Percentiles rank a stretch among this genome's conserved stretches.
phyloP scores from a whole-genome alignment of 495 filamentous ascomycete genomes.

The Aspergillus incahuasiensis region DNA sequence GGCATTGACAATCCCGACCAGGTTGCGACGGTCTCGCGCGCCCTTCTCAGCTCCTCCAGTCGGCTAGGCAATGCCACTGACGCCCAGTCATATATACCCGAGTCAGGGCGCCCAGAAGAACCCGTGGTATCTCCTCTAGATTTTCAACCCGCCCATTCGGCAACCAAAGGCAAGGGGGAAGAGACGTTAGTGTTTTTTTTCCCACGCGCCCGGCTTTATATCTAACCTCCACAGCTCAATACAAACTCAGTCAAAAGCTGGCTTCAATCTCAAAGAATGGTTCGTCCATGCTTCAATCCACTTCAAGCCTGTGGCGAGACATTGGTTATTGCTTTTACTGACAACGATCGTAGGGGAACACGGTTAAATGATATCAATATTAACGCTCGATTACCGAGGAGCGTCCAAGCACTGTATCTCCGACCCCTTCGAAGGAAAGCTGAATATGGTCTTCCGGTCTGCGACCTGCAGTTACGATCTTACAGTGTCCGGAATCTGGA shows the following conservation, averaged over 20 bases:
- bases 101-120: background rate
- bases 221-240: background rate
- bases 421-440: slow-evolving; percentile 73
- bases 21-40: background rate
- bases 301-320: background rate
- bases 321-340: slow-evolving; percentile 2
- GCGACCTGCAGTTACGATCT: slow-evolving; percentile 88
- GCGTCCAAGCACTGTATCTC: slow-evolving; percentile 80
- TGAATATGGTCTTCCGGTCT: slow-evolving; percentile 71
- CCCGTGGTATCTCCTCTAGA: background rate
- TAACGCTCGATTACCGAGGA: slow-evolving; percentile 59
- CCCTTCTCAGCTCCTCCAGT: slow-evolving; percentile 3
- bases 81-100: background rate
- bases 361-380: slow-evolving; percentile 32
- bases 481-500: slow-evolving; percentile 88
- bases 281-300: background rate
- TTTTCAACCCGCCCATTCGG: background rate
- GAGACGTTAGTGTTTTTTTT: background rate
- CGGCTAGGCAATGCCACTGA: background rate
- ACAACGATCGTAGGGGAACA: slow-evolving; percentile 28
- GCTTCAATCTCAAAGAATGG: slow-evolving; percentile 10
- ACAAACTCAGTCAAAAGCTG: background rate
- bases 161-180: background rate
- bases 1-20: background rate
- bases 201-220: background rate